Evolutionary conservation across 208 protist genomes (phyloP).

Genomic region (Leptomonas pyrrhocoris): DNA sequence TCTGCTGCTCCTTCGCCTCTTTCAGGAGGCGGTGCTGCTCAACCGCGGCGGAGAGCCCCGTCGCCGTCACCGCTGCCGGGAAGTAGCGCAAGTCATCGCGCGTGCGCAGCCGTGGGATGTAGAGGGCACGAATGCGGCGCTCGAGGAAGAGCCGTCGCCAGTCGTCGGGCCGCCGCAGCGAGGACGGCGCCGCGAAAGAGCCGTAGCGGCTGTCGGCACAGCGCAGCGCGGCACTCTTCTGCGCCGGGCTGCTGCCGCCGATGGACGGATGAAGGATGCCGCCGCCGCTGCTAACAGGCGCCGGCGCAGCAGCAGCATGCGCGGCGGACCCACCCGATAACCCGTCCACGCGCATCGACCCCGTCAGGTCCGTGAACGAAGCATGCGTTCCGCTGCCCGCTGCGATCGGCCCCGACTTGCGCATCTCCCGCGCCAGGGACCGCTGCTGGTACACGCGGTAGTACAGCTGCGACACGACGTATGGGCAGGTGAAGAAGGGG

Average conservation of each 20-base stretch:
- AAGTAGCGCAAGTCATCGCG: slow-evolving; percentile 89
- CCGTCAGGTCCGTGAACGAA: slow-evolving; percentile 7
- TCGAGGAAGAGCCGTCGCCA: slow-evolving; percentile 75
- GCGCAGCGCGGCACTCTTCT: no score
- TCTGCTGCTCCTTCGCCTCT: slow-evolving; percentile 46
- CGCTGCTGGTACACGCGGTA: slow-evolving; percentile 45
- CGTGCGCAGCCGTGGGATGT: slow-evolving; percentile 69
- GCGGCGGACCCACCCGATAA: no score
- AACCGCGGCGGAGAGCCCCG: slow-evolving; percentile 61
- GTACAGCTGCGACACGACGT: slow-evolving; percentile 82
- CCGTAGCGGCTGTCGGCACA: neutral
- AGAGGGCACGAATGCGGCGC: slow-evolving; percentile 50
- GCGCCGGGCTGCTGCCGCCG: no score
- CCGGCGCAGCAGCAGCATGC: no score
- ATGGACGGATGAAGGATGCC: no score
- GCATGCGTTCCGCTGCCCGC: neutral
- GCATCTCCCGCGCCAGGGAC: slow-evolving; percentile 11
- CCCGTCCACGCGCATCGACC: slow-evolving; percentile 2
- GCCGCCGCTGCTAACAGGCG: no score
- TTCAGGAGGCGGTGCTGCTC: slow-evolving; percentile 71
- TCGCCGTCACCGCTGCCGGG: slow-evolving; percentile 79
- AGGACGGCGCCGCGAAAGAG: slow-evolving; percentile 4
- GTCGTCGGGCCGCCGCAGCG: slow-evolving; percentile 49
- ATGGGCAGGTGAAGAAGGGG: slow-evolving; percentile 84
- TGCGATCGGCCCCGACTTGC: neutral